Conservation (phyloP, 2,329 filamentous ascomycete genomes). For the Fusarium guadeloupense region DNA sequence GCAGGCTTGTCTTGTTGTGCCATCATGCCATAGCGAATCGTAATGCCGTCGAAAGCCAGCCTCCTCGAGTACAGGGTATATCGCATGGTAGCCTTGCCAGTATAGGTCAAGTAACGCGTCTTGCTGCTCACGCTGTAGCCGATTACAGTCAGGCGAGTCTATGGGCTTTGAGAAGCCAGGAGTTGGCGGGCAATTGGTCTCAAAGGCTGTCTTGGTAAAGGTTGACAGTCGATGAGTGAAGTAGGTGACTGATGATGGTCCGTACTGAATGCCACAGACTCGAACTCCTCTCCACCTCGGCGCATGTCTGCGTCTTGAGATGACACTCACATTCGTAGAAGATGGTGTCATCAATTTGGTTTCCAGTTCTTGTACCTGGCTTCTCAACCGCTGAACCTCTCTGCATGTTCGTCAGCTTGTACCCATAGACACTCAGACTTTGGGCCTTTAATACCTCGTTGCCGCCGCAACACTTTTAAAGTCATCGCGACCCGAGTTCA, state of each 20-base stretch:
- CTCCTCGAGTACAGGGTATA: conserved; percentile 49
- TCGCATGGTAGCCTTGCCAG: conserved; percentile 57
- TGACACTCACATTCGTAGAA: background rate
- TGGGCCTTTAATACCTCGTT: conserved; percentile 30
- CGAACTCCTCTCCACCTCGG: conserved; percentile 23
- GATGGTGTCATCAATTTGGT: conserved; percentile 15
- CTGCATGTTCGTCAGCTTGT: conserved; percentile 18
- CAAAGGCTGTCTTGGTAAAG: conserved; percentile 21
- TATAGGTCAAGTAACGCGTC: conserved; percentile 58
- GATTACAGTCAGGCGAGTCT: background rate
- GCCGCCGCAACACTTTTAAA: conserved; percentile 41
- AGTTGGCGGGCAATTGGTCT: background rate
- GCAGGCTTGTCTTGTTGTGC: conserved; percentile 51
- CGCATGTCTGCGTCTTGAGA: background rate
- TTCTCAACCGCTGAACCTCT: conserved; percentile 38
- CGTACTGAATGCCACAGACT: conserved; percentile 26
- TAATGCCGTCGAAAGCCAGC: conserved; percentile 38
- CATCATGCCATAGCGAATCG: conserved; percentile 31
- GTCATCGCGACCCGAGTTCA: conserved; percentile 36
- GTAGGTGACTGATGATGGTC: conserved; percentile 36
- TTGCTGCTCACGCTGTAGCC: conserved; percentile 54
- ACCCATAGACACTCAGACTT: background rate
- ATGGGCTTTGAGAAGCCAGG: background rate
- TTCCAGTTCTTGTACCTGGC: conserved; percentile 36
- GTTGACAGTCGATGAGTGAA: conserved; percentile 35